These are phyloP conservation scores for Telopea speciosissima DNA, from an alignment of 177 flowering plant species.

Conservation along the genomic window DNA sequence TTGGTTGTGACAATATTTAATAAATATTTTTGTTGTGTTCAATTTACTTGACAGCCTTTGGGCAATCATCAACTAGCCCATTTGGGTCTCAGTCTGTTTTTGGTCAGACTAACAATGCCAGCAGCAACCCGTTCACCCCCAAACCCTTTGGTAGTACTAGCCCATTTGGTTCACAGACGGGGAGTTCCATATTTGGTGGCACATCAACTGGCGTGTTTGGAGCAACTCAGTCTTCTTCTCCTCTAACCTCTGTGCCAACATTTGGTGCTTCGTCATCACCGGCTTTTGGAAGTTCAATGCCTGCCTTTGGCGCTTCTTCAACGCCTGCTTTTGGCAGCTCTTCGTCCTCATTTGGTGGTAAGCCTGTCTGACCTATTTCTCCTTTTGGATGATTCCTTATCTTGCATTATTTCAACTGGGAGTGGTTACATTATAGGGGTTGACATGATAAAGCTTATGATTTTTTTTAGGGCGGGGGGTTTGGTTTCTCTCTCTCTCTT, in stretches of 20 bases:
- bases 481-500: too few relatives aligned
- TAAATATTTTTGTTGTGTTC: not conserved
- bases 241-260: slow-evolving; percentile 51
- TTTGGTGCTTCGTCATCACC: slow-evolving; percentile 84
- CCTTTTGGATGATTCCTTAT: not conserved
- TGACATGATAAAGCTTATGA: too few relatives aligned
- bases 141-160: slow-evolving; percentile 74
- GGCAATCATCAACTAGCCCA: slow-evolving; percentile 81
- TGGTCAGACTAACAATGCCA: slow-evolving; percentile 62
- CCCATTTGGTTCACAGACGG: slow-evolving; percentile 85
- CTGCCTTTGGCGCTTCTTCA: slow-evolving; percentile 82
- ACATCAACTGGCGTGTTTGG: slow-evolving; percentile 96
- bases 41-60: slow-evolving; percentile 57
- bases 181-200: slow-evolving; percentile 81
- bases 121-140: slow-evolving; percentile 84
- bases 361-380: too few relatives aligned
- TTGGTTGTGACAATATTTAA: not conserved
- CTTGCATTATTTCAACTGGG: too few relatives aligned
- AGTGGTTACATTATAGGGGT: too few relatives aligned
- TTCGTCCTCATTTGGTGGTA: not conserved
- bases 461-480: not conserved
- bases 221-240: slow-evolving; percentile 56
- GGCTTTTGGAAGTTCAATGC: slow-evolving; percentile 64
- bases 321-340: slow-evolving; percentile 51
- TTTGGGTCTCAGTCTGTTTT: slow-evolving; percentile 73